These are phyloP conservation scores for Fusarium caatingaense DNA, from an alignment of 2,329 filamentous ascomycete species.

Conservation along the genomic window DNA sequence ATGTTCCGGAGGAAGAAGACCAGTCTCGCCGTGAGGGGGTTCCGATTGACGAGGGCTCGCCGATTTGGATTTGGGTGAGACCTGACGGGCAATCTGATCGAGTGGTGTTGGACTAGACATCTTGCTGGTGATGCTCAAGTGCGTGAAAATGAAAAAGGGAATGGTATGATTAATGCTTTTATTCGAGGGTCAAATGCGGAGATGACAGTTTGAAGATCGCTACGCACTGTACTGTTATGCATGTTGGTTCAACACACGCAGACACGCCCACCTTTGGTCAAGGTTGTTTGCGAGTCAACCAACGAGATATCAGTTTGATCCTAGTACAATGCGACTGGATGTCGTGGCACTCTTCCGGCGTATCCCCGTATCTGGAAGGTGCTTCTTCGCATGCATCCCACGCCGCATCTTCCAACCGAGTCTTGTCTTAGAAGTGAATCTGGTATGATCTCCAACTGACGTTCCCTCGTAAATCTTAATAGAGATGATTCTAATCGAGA, in stretches of 20 bases:
- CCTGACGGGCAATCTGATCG: not conserved
- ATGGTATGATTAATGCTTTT: not conserved
- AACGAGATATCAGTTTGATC: not conserved
- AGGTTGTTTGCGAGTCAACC: not conserved
- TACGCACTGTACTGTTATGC: not conserved
- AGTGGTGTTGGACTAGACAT: not conserved
- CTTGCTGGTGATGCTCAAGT: accelerated
- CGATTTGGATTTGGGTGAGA: not conserved
- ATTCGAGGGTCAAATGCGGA: not conserved
- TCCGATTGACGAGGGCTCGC: not conserved
- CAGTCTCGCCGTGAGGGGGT: not conserved
- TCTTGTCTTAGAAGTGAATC: not conserved
- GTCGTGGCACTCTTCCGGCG: not conserved
- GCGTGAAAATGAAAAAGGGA: not conserved
- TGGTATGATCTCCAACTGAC: not conserved
- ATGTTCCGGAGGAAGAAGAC: not conserved
- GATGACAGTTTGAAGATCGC: not conserved
- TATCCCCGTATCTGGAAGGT: not conserved
- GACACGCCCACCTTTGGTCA: not conserved
- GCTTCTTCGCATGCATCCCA: not conserved
- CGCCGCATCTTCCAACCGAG: not conserved
- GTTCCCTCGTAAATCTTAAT: too few relatives aligned
- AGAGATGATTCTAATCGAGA: too few relatives aligned
- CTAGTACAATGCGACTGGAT: not conserved
- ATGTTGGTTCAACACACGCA: not conserved